phyloP scores from a whole-genome alignment of 164 flowering plant genomes.

The Vitis cinerea region DNA sequence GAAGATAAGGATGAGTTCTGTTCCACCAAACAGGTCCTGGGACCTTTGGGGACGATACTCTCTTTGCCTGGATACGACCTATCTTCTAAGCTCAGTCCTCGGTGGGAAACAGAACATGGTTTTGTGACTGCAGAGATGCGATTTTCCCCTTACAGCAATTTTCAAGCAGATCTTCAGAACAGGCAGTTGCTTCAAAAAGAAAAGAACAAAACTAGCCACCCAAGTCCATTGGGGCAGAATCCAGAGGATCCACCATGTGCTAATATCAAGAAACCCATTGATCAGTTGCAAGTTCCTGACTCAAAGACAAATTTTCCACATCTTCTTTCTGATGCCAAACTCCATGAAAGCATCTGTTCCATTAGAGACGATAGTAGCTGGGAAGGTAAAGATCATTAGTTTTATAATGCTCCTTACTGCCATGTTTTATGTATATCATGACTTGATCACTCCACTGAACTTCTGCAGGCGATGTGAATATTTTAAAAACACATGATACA shows the following conservation, averaged over 20 bases:
- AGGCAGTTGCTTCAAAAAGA: slow-evolving; percentile 9
- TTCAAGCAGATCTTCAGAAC: not conserved
- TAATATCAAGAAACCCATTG: not conserved
- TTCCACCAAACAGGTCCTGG: slow-evolving; percentile 5
- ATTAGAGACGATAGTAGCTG: not conserved
- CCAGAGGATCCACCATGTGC: slow-evolving; percentile 1
- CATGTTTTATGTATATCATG: not conserved
- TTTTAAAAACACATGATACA: not conserved
- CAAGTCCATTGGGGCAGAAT: slow-evolving; percentile 1
- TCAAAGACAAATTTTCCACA: not conserved
- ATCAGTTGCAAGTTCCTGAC: slow-evolving; percentile 3
- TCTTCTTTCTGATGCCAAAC: not conserved
- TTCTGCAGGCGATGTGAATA: slow-evolving; percentile 6
- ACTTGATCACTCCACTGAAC: not conserved
- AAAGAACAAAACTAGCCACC: not conserved
- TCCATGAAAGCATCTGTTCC: slow-evolving; percentile 1
- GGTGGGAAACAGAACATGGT: not conserved
- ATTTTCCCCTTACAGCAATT: slow-evolving; percentile 7
- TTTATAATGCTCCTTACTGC: not conserved
- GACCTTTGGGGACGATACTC: not conserved
- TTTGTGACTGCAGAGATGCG: slow-evolving; percentile 10
- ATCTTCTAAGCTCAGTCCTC: slow-evolving; percentile 1
- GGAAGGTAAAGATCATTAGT: slow-evolving; percentile 4
- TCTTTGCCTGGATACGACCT: slow-evolving; percentile 16
- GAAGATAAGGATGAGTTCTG: not conserved